Percentiles rank a stretch among this genome's conserved stretches.
These are phyloP conservation scores for Lecanosticta acicola DNA, from an alignment of 2,329 filamentous ascomycete genomes.

Conservation along the genomic window DNA sequence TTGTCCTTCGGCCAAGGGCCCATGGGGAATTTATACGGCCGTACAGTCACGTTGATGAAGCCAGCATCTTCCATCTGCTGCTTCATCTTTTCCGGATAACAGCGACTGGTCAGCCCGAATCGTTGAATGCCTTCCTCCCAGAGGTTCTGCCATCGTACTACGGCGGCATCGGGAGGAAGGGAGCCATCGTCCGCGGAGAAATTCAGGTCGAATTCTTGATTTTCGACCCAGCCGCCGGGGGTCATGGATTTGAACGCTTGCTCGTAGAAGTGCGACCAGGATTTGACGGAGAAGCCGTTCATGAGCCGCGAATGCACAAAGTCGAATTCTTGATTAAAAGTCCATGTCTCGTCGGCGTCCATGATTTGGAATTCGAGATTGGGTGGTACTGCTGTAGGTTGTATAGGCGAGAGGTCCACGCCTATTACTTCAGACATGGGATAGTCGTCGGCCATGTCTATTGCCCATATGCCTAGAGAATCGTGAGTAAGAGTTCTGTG, in stretches of 20 bases:
- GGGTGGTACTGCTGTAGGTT: slow-evolving; percentile 22
- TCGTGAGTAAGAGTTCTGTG: background rate
- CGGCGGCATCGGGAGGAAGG: slow-evolving; percentile 12
- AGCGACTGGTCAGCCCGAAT: slow-evolving; percentile 22
- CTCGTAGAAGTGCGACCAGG: slow-evolving; percentile 25
- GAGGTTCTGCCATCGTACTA: slow-evolving; percentile 19
- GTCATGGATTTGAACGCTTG: slow-evolving; percentile 24
- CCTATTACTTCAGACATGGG: slow-evolving; percentile 25
- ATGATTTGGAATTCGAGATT: slow-evolving; percentile 21
- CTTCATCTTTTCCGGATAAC: slow-evolving; percentile 29
- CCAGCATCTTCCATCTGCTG: slow-evolving; percentile 32
- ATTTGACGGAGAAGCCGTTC: slow-evolving; percentile 28
- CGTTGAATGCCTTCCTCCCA: slow-evolving; percentile 23
- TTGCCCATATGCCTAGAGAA: slow-evolving; percentile 19
- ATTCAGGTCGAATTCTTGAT: slow-evolving; percentile 34
- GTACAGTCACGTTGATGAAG: slow-evolving; percentile 30
- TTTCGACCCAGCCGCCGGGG: slow-evolving; percentile 37
- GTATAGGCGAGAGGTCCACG: slow-evolving; percentile 28
- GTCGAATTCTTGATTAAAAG: slow-evolving; percentile 26
- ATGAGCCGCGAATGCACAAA: slow-evolving; percentile 28
- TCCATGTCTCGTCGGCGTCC: slow-evolving; percentile 20
- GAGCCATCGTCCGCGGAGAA: slow-evolving; percentile 26
- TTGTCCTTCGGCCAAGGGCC: slow-evolving; percentile 27
- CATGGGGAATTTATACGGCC: slow-evolving; percentile 27
- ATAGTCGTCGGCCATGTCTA: slow-evolving; percentile 33